Evolutionary conservation across 371 early-diverging fungal species (phyloP).

Genomic region (Basidiobolus meristosporus): DNA sequence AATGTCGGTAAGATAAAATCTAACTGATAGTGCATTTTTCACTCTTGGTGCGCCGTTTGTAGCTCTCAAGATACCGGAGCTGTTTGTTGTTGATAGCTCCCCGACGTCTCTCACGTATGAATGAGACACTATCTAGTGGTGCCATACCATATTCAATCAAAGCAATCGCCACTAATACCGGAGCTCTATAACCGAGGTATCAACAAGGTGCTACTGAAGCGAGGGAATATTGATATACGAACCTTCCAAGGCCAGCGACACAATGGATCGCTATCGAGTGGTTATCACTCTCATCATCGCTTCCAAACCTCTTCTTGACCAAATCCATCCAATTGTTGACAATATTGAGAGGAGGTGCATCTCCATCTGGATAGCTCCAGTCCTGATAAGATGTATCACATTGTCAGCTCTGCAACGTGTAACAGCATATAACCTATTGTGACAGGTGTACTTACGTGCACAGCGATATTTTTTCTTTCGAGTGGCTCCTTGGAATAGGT

Average conservation of each 20-base stretch:
- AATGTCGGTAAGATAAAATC: too few relatives aligned
- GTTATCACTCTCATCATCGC: too few relatives aligned
- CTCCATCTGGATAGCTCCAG: constrained; percentile 64
- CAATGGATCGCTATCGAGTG: constrained; percentile 80
- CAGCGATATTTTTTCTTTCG: too few relatives aligned
- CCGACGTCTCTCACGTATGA: constrained; percentile 47
- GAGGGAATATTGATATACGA: too few relatives aligned
- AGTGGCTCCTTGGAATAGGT: constrained; percentile 49
- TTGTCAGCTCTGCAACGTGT: too few relatives aligned
- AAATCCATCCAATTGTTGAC: constrained; percentile 58
- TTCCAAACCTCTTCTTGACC: too few relatives aligned
- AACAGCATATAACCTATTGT: too few relatives aligned
- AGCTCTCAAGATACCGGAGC: constrained; percentile 45
- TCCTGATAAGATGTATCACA: too few relatives aligned
- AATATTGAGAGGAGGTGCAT: constrained; percentile 46
- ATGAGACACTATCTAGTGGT: constrained; percentile 57
- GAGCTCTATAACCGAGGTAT: constrained; percentile 20
- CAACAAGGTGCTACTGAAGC: neutral
- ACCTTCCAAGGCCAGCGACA: constrained; percentile 68
- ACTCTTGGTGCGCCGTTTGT: constrained; percentile 25
- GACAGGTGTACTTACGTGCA: too few relatives aligned
- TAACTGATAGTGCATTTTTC: too few relatives aligned
- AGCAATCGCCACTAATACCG: constrained; percentile 56
- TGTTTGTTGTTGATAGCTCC: constrained; percentile 72
- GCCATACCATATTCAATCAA: constrained; percentile 65